A percentile compares a stretch with the other conserved stretches of the same genome.
Evolutionary conservation across 2,329 filamentous ascomycete genomes (phyloP).

Genomic region (Podosphaera fusca): DNA sequence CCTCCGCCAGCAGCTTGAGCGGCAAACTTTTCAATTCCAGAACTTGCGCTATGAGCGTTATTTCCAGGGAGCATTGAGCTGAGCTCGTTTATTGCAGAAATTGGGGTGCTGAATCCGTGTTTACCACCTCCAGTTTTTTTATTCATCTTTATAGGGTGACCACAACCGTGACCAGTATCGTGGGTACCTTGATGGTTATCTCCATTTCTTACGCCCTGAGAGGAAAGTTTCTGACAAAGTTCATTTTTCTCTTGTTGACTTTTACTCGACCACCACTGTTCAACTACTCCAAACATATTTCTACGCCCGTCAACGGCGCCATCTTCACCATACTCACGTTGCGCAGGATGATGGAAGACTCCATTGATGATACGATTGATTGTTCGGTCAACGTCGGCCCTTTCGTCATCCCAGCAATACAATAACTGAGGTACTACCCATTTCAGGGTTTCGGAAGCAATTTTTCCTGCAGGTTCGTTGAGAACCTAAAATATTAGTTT

Average conservation of each 20-base stretch:
- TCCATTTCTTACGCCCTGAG: slow-evolving; percentile 52
- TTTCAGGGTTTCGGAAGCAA: slow-evolving; percentile 53
- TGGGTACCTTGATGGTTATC: slow-evolving; percentile 73
- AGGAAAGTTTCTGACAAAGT: slow-evolving; percentile 52
- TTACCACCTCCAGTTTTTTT: slow-evolving; percentile 33
- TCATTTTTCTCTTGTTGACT: slow-evolving; percentile 36
- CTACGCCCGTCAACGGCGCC: slow-evolving; percentile 48
- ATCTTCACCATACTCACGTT: slow-evolving; percentile 45
- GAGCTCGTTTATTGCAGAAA: slow-evolving; percentile 32
- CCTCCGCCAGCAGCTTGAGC: slow-evolving; percentile 39
- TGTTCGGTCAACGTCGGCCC: slow-evolving; percentile 42
- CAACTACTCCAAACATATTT: slow-evolving; percentile 57
- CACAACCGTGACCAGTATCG: slow-evolving; percentile 61
- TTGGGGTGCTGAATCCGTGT: slow-evolving; percentile 27
- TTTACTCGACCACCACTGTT: slow-evolving; percentile 62
- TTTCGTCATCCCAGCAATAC: slow-evolving; percentile 62
- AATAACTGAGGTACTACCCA: slow-evolving; percentile 86
- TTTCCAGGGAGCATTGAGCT: slow-evolving; percentile 22
- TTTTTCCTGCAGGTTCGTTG: slow-evolving; percentile 69
- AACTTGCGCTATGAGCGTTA: slow-evolving; percentile 10
- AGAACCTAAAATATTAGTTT: slow-evolving; percentile 26
- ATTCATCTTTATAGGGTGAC: slow-evolving; percentile 55
- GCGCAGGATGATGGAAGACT: slow-evolving; percentile 73
- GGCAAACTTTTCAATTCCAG: slow-evolving; percentile 19
- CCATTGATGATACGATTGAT: slow-evolving; percentile 58